These are phyloP conservation scores for Coffea humblotiana DNA, from an alignment of 305 asterid genomes.

Conservation along the genomic window DNA sequence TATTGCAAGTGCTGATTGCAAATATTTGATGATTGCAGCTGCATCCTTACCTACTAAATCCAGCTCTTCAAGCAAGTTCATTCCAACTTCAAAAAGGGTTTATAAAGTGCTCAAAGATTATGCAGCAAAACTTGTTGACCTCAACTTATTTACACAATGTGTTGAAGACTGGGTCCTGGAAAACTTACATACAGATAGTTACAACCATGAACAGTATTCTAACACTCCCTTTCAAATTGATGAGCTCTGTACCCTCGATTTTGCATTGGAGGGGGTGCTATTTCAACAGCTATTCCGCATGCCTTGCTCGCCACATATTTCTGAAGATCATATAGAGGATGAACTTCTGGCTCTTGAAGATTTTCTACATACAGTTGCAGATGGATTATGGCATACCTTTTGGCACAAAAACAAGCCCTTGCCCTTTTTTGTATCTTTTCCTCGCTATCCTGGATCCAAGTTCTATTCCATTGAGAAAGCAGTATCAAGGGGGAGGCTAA, in stretches of 20 bases:
- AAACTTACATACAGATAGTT: conserved; percentile 31
- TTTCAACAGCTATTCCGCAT: conserved; percentile 85
- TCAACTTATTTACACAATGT: conserved; percentile 39
- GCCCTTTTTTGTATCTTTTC: conserved; percentile 62
- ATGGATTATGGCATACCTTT: conserved; percentile 78
- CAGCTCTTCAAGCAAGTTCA: conserved; percentile 48
- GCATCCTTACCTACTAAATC: conserved; percentile 46
- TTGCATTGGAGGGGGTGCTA: conserved; percentile 65
- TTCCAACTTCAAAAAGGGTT: conserved; percentile 62
- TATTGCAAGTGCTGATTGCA: not conserved
- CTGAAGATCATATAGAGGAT: conserved; percentile 56
- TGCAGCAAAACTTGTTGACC: conserved; percentile 52
- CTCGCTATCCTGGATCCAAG: conserved; percentile 66
- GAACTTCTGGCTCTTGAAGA: conserved; percentile 76
- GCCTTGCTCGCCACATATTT: conserved; percentile 59
- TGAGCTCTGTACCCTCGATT: conserved; percentile 65
- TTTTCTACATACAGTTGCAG: conserved; percentile 66
- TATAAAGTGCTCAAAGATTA: conserved; percentile 64
- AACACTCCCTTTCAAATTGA: conserved; percentile 58
- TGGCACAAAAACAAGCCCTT: conserved; percentile 70
- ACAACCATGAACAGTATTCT: conserved; percentile 32
- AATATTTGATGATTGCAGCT: conserved; percentile 29
- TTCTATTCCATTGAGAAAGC: conserved; percentile 76
- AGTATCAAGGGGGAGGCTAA: conserved; percentile 56
- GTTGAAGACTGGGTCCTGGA: conserved; percentile 69